phyloP scores from a whole-genome alignment of 2,329 filamentous ascomycete genomes.

The Triangularia verruculosa region DNA sequence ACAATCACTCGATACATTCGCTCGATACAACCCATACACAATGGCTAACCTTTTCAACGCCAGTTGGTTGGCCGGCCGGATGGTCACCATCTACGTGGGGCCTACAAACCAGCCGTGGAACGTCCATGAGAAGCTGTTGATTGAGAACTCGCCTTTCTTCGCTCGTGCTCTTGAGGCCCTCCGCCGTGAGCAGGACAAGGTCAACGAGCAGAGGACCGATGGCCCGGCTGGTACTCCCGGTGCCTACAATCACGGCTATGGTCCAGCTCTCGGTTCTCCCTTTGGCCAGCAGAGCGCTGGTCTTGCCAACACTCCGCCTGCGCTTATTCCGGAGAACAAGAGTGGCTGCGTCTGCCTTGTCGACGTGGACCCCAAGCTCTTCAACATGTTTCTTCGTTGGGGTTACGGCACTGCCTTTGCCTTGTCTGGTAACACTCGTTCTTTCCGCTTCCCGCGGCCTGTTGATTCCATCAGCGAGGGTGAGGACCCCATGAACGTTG shows the following conservation, averaged over 20 bases:
- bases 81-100: conserved; percentile 22
- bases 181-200: neutral
- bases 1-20: neutral
- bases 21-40: neutral
- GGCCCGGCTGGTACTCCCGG: neutral
- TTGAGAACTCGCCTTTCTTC: conserved; percentile 25
- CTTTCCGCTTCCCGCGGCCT: conserved; percentile 20
- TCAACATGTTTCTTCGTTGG: conserved; percentile 26
- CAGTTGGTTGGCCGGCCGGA: conserved; percentile 25
- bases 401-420: conserved; percentile 26
- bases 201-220: neutral
- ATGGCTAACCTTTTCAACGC: neutral
- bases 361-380: conserved; percentile 23
- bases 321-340: neutral
- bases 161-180: neutral
- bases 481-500: conserved; percentile 7
- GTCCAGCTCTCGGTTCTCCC: too few species aligned
- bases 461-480: conserved; percentile 3
- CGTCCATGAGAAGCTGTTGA: conserved; percentile 28
- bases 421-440: conserved; percentile 14
- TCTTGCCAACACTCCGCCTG: conserved; percentile 16
- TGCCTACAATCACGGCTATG: neutral
- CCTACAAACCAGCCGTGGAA: conserved; percentile 17
- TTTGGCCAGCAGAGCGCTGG: neutral
- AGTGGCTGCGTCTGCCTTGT: conserved; percentile 17